Evolutionary conservation across 1,284 basidiomycete genomes (phyloP), one percentile per base, ranked within the genome.

Genomic region (Microbotryomycetes sp.): DNA sequence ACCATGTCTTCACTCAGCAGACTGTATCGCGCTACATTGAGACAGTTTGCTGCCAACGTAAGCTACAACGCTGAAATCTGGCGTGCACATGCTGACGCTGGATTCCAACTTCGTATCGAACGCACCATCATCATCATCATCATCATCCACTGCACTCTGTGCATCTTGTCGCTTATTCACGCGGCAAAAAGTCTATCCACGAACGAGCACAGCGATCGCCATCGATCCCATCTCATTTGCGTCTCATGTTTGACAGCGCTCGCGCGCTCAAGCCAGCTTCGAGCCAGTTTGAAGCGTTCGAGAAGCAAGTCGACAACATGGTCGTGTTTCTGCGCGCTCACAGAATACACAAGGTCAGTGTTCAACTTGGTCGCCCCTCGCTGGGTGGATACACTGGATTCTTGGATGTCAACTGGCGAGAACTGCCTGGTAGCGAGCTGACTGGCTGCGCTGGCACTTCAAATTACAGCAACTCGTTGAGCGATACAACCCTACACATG

Each of bases 131-230:
- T 31, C 30, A 31, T 46, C 54, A 6, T 45, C 53, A 19, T 19
- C 26, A 5, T 32, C n/a, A 14, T 32, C 14, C 47, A 2, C 15
- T 23, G n/a, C 48, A 16, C 16, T 23, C 49, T 30, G 23, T 6
- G 29, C 9, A 3, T 32, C 26, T 32, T 30, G 25, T 25, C 31
- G 31, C 2, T n/a, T 15, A 23, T 22, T 12, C 14, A 3, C 58
- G n/a, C n/a, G n/a, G n/a, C n/a, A n/a, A n/a, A n/a, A n/a, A 68
- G 67, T 66, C 64, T 12, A 68, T 68, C 47, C 67, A 68, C 48
- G 26, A 57, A 0, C 62, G 67, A 6, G 30, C 58, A 0, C 49
- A 26, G 14, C 59, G 67, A 16, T 68, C 67, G 0, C 59, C 64
- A 6, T 52, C 60, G 16, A 66, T 68, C 30, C 62, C 62, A 23